Evolutionary conservation across 1,284 basidiomycete genomes (phyloP), one percentile per base, ranked within the genome.

Genomic region (Tylopilus orsonianus): DNA sequence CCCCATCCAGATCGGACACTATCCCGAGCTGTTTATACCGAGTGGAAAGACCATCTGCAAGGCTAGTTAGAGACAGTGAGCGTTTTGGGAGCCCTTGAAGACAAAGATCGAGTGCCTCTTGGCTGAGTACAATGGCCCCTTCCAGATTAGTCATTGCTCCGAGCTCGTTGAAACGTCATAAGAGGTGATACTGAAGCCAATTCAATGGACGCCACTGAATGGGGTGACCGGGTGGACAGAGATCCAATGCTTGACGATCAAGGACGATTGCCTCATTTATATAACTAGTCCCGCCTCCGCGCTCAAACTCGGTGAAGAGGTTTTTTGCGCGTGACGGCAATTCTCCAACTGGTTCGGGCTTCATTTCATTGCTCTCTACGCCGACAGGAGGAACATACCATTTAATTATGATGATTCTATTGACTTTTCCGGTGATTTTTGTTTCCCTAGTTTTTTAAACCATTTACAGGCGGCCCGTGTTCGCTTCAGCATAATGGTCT

Each of bases 261-360:
- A 20, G 27, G 10, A 8, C 30, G 9, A 50, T 47, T 5, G 48
- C 44, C 13, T 41, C 45, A 9, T 41, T 23, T 5, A 53, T 5
- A 4, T 24, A 24, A 9, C 22, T n/a, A 4, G n/a, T 38, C 22
- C 37, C 37, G 12, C n/a, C n/a, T 23, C 36, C 36, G 22, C 23
- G 20, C 7, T 37, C 4, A 12, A 16, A 38, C n/a, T 38, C 5
- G n/a, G 36, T 6, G 22, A 16, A 18, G n/a, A 24, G n/a, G 22
- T 14, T 16, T 0, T 5, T 7, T 23, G 37, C 22, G 5, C n/a
- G 22, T 16, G 37, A 24, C 22, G 10, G n/a, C 6, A 38, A 16
- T n/a, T 24, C 14, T 2, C 16, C 37, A n/a, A 24, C 37, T 38
- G 20, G 22, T 4, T n/a, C 3, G 3, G 22, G n/a, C n/a, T 23